Evolutionary conservation across 139 green algal genomes (phyloP).

Genomic region (Haematococcus lacustris): DNA sequence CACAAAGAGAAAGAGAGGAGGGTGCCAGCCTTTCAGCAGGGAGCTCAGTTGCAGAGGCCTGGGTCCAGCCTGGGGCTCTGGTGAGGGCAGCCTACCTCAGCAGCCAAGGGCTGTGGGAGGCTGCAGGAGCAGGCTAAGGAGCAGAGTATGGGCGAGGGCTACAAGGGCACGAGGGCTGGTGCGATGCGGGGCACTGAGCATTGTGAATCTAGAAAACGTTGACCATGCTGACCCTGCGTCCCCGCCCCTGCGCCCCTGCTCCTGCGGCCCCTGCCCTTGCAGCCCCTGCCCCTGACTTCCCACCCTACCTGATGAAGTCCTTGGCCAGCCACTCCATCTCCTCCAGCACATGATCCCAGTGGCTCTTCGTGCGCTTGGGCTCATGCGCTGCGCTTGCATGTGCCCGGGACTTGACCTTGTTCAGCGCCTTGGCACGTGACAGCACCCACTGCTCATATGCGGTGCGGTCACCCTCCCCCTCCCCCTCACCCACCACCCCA

Average conservation of each 20-base stretch:
- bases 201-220: too few species aligned
- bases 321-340: conserved; percentile 96
- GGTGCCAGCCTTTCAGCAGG: too few species aligned
- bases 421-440: conserved; percentile 5
- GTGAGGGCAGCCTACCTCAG: too few species aligned
- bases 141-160: too few species aligned
- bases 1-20: too few species aligned
- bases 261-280: neutral
- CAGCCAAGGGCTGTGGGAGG: too few species aligned
- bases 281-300: neutral
- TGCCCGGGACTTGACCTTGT: neutral
- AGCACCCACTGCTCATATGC: neutral
- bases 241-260: neutral
- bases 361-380: conserved; percentile 57
- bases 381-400: conserved; percentile 14
- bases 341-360: conserved; percentile 92
- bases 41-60: too few species aligned
- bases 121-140: too few species aligned
- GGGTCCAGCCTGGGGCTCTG: too few species aligned
- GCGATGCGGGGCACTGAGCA: too few species aligned
- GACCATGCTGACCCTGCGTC: neutral
- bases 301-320: conserved; percentile 66
- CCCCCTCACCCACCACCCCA: too few species aligned
- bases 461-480: neutral
- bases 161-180: too few species aligned